phyloP scores from a whole-genome alignment of 2,329 filamentous ascomycete species.

The Hypoxylon sp. region DNA sequence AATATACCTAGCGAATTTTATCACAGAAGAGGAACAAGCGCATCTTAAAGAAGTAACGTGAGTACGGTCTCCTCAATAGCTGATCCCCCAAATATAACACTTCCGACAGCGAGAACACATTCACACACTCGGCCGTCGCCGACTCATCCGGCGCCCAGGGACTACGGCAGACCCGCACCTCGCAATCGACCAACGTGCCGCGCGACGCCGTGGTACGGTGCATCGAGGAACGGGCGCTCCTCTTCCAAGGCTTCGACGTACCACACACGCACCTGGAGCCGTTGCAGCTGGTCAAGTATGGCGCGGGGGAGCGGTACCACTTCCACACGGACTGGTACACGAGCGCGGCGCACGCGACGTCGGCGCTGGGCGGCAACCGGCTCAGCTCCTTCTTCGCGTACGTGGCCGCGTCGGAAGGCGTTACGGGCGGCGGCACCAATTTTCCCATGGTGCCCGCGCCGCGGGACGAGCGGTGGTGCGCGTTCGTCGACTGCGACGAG shows the following conservation, averaged over 20 bases:
- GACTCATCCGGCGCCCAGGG: conserved; percentile 51
- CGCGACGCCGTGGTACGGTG: conserved; percentile 59
- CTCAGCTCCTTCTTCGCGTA: conserved; percentile 62
- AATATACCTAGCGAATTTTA: conserved; percentile 55
- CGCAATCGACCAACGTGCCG: conserved; percentile 59
- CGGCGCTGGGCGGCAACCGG: conserved; percentile 58
- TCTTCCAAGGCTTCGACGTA: conserved; percentile 59
- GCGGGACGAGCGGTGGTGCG: conserved; percentile 56
- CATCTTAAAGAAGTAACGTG: conserved; percentile 54
- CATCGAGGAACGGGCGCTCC: conserved; percentile 60
- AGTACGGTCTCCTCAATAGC: conserved; percentile 25
- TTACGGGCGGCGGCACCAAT: conserved; percentile 62
- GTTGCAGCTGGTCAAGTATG: conserved; percentile 62
- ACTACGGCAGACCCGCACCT: conserved; percentile 56
- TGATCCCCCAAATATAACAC: conserved; percentile 18
- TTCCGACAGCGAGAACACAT: conserved; percentile 54
- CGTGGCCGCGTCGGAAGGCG: conserved; percentile 54
- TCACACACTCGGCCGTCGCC: conserved; percentile 58
- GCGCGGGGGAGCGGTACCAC: conserved; percentile 58
- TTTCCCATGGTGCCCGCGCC: conserved; percentile 59
- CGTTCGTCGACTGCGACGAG: conserved; percentile 61
- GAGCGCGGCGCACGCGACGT: conserved; percentile 53
- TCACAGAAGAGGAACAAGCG: conserved; percentile 52
- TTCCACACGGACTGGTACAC: conserved; percentile 66
- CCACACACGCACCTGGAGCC: conserved; percentile 57